phyloP scores from a whole-genome alignment of 495 filamentous ascomycete species.

The Xylaria longipes region DNA sequence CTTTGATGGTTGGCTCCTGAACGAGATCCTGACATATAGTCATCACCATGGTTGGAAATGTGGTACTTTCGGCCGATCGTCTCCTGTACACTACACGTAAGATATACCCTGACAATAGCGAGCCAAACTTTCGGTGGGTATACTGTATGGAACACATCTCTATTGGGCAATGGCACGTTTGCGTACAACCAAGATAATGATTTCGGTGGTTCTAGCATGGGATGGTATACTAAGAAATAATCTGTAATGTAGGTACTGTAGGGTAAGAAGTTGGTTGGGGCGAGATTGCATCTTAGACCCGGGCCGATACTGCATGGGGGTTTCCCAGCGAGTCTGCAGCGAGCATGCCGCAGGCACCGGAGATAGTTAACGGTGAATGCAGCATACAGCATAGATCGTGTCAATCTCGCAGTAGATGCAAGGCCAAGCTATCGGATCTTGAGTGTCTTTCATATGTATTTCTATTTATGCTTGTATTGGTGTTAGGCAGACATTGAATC shows the following conservation, averaged over 20 bases:
- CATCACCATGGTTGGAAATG: neutral
- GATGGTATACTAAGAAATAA: neutral
- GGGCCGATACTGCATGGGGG: neutral
- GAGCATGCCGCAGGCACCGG: neutral
- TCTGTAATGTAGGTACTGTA: too few species aligned
- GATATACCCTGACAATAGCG: neutral
- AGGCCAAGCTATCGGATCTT: neutral
- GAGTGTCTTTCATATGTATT: neutral
- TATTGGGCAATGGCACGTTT: neutral
- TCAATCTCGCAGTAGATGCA: neutral
- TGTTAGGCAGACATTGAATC: slow-evolving; percentile 6
- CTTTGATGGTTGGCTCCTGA: neutral
- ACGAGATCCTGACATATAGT: neutral
- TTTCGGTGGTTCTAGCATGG: neutral
- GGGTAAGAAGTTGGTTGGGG: neutral
- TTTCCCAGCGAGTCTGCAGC: too few species aligned
- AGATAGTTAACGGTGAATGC: neutral
- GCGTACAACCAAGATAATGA: neutral
- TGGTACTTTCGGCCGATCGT: neutral
- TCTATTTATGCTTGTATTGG: neutral
- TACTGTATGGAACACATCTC: neutral
- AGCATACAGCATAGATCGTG: neutral
- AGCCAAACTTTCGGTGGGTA: neutral
- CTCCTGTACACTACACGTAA: slow-evolving; percentile 7
- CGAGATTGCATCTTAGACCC: neutral